phyloP scores from a whole-genome alignment of 345 rosid genomes.

The Firmiana major region DNA sequence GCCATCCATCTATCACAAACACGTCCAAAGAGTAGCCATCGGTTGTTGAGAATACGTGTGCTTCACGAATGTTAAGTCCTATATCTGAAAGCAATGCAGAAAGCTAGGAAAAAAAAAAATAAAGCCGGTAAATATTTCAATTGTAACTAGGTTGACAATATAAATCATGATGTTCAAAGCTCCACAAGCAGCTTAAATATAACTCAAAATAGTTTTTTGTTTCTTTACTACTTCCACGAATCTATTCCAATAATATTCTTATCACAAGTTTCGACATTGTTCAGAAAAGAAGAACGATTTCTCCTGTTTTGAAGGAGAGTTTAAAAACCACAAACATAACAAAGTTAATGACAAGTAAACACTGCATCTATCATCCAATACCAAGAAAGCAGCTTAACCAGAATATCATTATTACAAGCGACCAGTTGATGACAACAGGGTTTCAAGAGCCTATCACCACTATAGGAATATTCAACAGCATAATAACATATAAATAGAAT shows the following conservation, averaged over 20 bases:
- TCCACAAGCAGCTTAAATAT: neutral
- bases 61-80: constrained; percentile 77
- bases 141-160: neutral
- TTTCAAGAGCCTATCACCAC: neutral
- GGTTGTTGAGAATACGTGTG: constrained; percentile 73
- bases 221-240: neutral
- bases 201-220: neutral
- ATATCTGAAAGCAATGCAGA: constrained; percentile 76
- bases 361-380: neutral
- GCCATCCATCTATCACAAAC: constrained; percentile 12
- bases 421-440: neutral
- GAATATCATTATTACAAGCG: neutral
- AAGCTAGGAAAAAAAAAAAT: constrained; percentile 32
- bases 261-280: neutral
- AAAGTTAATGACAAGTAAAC: neutral
- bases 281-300: neutral
- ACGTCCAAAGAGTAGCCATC: constrained; percentile 55
- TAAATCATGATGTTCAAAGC: neutral
- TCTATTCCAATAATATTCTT: neutral
- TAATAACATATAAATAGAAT: neutral
- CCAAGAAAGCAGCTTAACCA: neutral
- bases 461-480: neutral
- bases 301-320: neutral
- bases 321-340: neutral
- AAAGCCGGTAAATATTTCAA: neutral